These are phyloP conservation scores for Pseudohalonectria lignicola DNA, from an alignment of 2,329 filamentous ascomycete species.

Conservation along the genomic window DNA sequence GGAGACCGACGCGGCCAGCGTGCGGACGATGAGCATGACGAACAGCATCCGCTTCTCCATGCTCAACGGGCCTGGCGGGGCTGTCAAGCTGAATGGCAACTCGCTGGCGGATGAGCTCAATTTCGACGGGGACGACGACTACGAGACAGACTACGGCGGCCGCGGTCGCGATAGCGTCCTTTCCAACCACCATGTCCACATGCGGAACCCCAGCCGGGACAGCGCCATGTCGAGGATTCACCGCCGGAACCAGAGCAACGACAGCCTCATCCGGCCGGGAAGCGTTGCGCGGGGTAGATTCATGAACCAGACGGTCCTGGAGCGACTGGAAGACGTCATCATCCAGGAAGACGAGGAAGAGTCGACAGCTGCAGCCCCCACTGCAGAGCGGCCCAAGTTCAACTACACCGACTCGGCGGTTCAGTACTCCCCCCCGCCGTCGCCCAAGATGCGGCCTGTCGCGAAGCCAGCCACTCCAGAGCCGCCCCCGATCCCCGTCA, in stretches of 20 bases:
- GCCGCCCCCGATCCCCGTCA: constrained; percentile 20
- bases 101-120: constrained; percentile 87
- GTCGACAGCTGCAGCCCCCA: constrained; percentile 8
- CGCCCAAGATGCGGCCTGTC: constrained; percentile 44
- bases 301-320: constrained; percentile 43
- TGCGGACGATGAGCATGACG: constrained; percentile 63
- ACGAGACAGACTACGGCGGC: constrained; percentile 56
- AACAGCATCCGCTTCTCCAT: constrained; percentile 65
- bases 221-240: constrained; percentile 40
- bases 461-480: constrained; percentile 22
- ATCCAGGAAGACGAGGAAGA: constrained; percentile 36
- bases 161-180: constrained; percentile 49
- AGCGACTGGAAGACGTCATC: constrained; percentile 28
- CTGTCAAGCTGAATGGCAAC: constrained; percentile 49
- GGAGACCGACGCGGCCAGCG: constrained; percentile 62
- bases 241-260: constrained; percentile 44
- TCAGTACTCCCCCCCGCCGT: constrained; percentile 76
- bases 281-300: constrained; percentile 43
- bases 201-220: constrained; percentile 45
- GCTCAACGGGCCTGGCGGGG: constrained; percentile 31
- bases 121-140: constrained; percentile 69
- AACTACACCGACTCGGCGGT: constrained; percentile 66
- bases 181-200: constrained; percentile 38
- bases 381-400: constrained; percentile 18
- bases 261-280: constrained; percentile 43